These are phyloP conservation scores for Beauveria pseudobassiana DNA, from an alignment of 2,329 filamentous ascomycete species.

Conservation along the genomic window DNA sequence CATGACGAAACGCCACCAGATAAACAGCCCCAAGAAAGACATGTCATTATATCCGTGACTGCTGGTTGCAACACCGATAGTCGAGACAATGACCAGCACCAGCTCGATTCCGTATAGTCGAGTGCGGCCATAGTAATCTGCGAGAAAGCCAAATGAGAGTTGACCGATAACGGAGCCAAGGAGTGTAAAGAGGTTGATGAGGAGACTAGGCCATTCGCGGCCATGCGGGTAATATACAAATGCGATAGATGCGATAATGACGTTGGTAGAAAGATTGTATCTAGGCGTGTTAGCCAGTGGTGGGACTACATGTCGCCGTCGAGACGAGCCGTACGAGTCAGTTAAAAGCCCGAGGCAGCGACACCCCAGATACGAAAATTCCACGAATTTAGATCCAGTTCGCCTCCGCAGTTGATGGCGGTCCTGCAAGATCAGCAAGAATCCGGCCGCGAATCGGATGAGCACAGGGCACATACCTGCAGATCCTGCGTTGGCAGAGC, in stretches of 20 bases:
- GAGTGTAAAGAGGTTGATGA: constrained; percentile 47
- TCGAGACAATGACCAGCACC: constrained; percentile 48
- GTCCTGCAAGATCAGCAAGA: constrained; percentile 28
- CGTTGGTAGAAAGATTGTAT: constrained; percentile 48
- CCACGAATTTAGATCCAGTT: constrained; percentile 47
- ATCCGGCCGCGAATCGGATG: not conserved
- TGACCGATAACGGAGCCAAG: constrained; percentile 46
- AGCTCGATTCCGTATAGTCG: constrained; percentile 50
- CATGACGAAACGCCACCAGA: constrained; percentile 49
- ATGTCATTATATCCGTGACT: constrained; percentile 42
- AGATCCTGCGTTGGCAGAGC: constrained; percentile 41
- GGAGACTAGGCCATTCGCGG: constrained; percentile 34
- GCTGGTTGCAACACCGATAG: constrained; percentile 48
- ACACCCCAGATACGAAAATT: constrained; percentile 48
- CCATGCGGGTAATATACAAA: constrained; percentile 46
- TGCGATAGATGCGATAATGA: constrained; percentile 44
- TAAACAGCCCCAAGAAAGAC: constrained; percentile 42
- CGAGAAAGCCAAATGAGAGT: constrained; percentile 44
- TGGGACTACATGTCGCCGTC: not conserved
- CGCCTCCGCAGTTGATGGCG: constrained; percentile 44
- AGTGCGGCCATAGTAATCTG: constrained; percentile 47
- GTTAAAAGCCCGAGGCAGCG: constrained; percentile 48
- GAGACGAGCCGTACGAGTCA: constrained; percentile 35
- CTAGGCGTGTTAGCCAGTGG: constrained; percentile 21
- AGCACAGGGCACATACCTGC: constrained; percentile 30